Evolutionary conservation across 495 filamentous ascomycete genomes (phyloP).

Genomic region (Daldinia bambusicola): DNA sequence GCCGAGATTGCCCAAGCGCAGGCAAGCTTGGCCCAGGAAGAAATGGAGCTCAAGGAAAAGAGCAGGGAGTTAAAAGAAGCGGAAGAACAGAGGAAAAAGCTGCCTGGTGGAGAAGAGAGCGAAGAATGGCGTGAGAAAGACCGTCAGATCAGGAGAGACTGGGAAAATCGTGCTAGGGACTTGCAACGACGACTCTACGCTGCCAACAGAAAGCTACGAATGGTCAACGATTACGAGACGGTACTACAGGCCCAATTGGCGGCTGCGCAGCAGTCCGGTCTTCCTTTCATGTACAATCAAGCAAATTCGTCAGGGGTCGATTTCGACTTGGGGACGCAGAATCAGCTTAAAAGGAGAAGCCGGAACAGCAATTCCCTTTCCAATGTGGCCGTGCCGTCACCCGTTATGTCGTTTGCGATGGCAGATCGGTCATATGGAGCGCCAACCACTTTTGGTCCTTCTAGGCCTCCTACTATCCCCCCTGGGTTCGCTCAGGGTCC

Average conservation of each 20-base stretch:
- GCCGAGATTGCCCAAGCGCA: slow-evolving; percentile 47
- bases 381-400: slow-evolving; percentile 54
- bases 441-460: slow-evolving; percentile 51
- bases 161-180: slow-evolving; percentile 57
- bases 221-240: slow-evolving; percentile 55
- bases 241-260: slow-evolving; percentile 47
- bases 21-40: slow-evolving; percentile 47
- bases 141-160: slow-evolving; percentile 53
- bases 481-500: slow-evolving; percentile 63
- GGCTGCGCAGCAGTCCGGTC: slow-evolving; percentile 45
- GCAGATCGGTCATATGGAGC: slow-evolving; percentile 49
- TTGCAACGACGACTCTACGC: slow-evolving; percentile 53
- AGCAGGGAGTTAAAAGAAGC: slow-evolving; percentile 62
- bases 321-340: slow-evolving; percentile 59
- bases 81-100: slow-evolving; percentile 63
- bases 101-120: slow-evolving; percentile 65
- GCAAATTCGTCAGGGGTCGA: slow-evolving; percentile 59
- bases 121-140: slow-evolving; percentile 63
- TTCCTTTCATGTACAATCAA: slow-evolving; percentile 54
- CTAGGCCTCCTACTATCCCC: slow-evolving; percentile 54
- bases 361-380: slow-evolving; percentile 67
- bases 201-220: slow-evolving; percentile 50
- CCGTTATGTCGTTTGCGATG: slow-evolving; percentile 53
- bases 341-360: slow-evolving; percentile 63
- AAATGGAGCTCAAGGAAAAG: slow-evolving; percentile 60